Conservation (phyloP, 179 eudicot species). For the Carnegiea gigantea region DNA sequence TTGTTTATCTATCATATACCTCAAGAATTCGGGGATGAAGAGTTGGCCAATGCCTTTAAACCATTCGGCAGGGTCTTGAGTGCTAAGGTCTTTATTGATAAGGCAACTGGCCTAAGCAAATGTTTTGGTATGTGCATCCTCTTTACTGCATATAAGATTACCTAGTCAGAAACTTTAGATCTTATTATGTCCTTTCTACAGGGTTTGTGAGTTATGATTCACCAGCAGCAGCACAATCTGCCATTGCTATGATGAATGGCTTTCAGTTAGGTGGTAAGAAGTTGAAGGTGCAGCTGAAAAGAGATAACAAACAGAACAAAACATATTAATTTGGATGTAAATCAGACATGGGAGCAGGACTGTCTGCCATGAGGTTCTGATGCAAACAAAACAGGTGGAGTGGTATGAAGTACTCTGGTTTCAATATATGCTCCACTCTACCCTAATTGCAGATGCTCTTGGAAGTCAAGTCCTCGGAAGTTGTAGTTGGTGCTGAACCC, state of each 20-base stretch:
- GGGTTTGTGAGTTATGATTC: slow-evolving; percentile 96
- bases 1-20: slow-evolving; percentile 97
- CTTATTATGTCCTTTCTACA: slow-evolving; percentile 37
- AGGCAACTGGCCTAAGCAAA: slow-evolving; percentile 94
- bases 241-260: slow-evolving; percentile 89
- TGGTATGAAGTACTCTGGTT: slow-evolving; percentile 22
- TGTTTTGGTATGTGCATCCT: slow-evolving; percentile 65
- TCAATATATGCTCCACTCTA: slow-evolving; percentile 26
- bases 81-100: slow-evolving; percentile 94
- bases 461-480: slow-evolving; percentile 34
- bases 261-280: slow-evolving; percentile 85
- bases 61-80: slow-evolving; percentile 86
- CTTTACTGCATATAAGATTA: neutral
- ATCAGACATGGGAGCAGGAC: slow-evolving; percentile 13
- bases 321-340: slow-evolving; percentile 46
- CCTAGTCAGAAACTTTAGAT: slow-evolving; percentile 4
- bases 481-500: slow-evolving; percentile 48
- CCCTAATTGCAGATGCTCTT: slow-evolving; percentile 32
- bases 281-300: slow-evolving; percentile 95
- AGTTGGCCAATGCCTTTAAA: slow-evolving; percentile 77
- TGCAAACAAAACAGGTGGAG: slow-evolving; percentile 28
- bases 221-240: slow-evolving; percentile 78
- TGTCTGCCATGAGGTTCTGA: slow-evolving; percentile 3
- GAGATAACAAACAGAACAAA: slow-evolving; percentile 75
- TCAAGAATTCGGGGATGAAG: slow-evolving; percentile 92